Percentiles rank a stretch among this genome's conserved stretches.
Conservation (phyloP, 1,139 yeast genomes). For the Yamadazyma pseudoaaseri region DNA sequence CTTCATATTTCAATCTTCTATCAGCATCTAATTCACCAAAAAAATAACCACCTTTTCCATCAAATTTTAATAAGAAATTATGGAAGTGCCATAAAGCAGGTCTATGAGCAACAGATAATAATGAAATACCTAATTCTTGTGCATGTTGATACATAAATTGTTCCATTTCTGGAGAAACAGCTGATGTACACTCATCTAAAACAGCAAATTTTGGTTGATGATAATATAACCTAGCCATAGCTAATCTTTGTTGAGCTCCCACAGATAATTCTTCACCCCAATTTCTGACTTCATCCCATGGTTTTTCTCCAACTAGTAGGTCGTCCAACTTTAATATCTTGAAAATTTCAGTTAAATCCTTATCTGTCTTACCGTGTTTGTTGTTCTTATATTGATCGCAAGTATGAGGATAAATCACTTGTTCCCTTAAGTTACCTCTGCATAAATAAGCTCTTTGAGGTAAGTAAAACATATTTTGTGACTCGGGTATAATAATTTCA, state of each 20-base stretch:
- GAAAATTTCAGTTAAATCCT: conserved; percentile 62
- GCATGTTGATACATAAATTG: conserved; percentile 88
- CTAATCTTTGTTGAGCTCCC: conserved; percentile 92
- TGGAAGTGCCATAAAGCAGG: conserved; percentile 95
- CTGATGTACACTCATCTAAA: conserved; percentile 92
- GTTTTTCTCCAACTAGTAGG: conserved; percentile 35
- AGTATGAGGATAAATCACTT: conserved; percentile 83
- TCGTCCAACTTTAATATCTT: conserved; percentile 59
- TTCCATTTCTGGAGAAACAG: conserved; percentile 89
- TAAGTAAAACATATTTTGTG: conserved; percentile 75
- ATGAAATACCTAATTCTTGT: conserved; percentile 73
- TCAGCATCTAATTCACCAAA: conserved; percentile 71
- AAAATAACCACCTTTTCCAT: conserved; percentile 75
- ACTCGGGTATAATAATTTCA: conserved; percentile 62
- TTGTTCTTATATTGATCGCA: conserved; percentile 53
- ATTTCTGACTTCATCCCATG: conserved; percentile 69
- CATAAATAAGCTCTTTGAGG: conserved; percentile 92
- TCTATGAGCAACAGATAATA: conserved; percentile 88
- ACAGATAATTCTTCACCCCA: conserved; percentile 89
- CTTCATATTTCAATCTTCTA: conserved; percentile 65
- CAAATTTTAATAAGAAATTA: conserved; percentile 75
- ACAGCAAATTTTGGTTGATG: conserved; percentile 93
- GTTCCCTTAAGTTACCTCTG: conserved; percentile 73
- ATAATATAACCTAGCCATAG: conserved; percentile 89
- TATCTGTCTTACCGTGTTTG: conserved; percentile 49